Percentiles rank a stretch among this genome's conserved stretches.
Conservation (phyloP, 129 eudicot species). For the Deinandra increscens region DNA sequence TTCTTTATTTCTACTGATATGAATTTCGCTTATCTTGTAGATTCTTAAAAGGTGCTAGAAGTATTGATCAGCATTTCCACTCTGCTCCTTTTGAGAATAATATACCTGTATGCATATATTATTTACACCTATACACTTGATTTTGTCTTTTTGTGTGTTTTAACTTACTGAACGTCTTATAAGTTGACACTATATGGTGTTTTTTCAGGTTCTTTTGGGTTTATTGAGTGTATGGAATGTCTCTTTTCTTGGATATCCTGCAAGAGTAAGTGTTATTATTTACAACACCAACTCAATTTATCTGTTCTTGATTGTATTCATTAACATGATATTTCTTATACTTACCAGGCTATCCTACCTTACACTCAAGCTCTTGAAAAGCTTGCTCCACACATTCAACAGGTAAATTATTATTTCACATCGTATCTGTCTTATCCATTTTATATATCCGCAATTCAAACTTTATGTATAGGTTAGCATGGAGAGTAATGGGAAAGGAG, state of each 20-base stretch:
- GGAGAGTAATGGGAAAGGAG: slow-evolving; percentile 99
- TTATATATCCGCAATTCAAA: slow-evolving; percentile 1
- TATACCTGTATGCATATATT: slow-evolving; percentile 62
- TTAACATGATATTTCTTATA: slow-evolving; percentile 1
- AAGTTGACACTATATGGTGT: slow-evolving; percentile 4
- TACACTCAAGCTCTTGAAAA: slow-evolving; percentile 96
- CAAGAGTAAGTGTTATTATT: slow-evolving; percentile 66
- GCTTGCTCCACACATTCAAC: slow-evolving; percentile 96
- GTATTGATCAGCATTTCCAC: slow-evolving; percentile 84
- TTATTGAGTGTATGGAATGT: slow-evolving; percentile 96
- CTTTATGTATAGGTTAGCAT: slow-evolving; percentile 69
- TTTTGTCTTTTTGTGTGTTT: background rate
- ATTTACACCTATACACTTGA: background rate
- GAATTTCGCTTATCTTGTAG: slow-evolving; percentile 33
- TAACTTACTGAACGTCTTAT: background rate
- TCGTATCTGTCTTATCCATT: background rate
- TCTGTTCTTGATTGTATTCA: slow-evolving; percentile 5
- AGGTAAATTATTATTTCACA: slow-evolving; percentile 43
- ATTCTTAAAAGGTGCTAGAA: slow-evolving; percentile 88
- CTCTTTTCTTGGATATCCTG: slow-evolving; percentile 95
- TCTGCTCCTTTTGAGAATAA: slow-evolving; percentile 79
- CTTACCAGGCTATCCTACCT: slow-evolving; percentile 84
- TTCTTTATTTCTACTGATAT: background rate
- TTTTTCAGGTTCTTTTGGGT: slow-evolving; percentile 90
- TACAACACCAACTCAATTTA: background rate